Base-by-base conservation (phyloP, 2,329 filamentous ascomycete genomes). In the Cordyceps farinosa region DNA sequence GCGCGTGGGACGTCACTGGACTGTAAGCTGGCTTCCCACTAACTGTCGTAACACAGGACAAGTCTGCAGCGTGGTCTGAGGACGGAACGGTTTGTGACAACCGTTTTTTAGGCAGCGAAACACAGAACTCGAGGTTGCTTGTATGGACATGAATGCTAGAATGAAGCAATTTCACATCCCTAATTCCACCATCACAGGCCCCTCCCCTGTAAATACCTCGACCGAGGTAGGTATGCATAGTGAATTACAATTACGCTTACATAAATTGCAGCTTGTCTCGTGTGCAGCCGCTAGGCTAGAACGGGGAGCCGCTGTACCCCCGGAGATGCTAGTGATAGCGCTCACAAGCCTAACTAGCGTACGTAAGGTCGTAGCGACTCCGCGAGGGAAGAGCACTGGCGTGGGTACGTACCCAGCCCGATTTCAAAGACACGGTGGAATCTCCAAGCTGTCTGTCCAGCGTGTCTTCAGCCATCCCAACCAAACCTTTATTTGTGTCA, bases 341-440 rank as follows among this genome's bases (percentile, higher is more conserved):
- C 48, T 36, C 48, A n/a, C 30, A 52, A 15, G 48, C 48, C 22
- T 22, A 22, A 22, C 22, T 22, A 22, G 22, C 22, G 22, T 22
- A 22, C 22, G 22, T 22, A 22, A 22, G 22, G 22, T 22, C 22
- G 22, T 22, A 22, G 22, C 22, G 22, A 22, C 22, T 22, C 22
- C 22, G 22, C 48, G 11, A 11, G 22, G 44, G n/a, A 48, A 8
- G 45, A 8, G 22, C 45, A 22, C 45, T 29, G 45, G 9, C 1
- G 38, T 13, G 30, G 57, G 32, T 60, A 60, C 57, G 34, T 51
- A 60, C 40, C 36, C 54, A 44, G 54, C 30, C 45, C 48, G 54
- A 53, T 63, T 53, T 59, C 65, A 58, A 66, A 65, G 65, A 62
- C 62, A 65, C 58, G 45, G 64, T 64, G 64, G 64, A 66, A 62